Base-by-base conservation (phyloP, 306 rosid genomes). In the Crotalaria pallida region DNA sequence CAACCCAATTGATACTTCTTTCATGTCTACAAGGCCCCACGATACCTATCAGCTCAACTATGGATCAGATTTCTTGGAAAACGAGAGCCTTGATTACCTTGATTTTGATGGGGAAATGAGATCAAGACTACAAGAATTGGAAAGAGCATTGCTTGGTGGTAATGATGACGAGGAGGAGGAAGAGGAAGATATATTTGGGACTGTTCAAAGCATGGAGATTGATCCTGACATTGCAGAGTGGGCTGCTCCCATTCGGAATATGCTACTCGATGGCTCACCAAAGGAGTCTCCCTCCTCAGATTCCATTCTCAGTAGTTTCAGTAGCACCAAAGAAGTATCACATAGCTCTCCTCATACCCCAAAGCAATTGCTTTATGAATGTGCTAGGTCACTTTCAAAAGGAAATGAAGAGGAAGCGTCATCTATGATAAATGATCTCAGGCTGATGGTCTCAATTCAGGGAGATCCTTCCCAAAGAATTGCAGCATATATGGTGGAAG, bases 401-500 rank as follows among this genome's bases (percentile, higher is more conserved):
- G 97, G 93, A 58, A 84, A 88, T 74, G 43, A 47, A 3, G 79
- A 63, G 58, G 87, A 79, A 69, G 96, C 92, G 31, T 76, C 87
- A 2, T 59, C 70, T 40, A 93, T 83, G 92, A 85, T 93, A 45
- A 75, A 83, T 71, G 62, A 90, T 74, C 94, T 93, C 43, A 70
- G 97, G 60, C 82, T 84, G 69, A 81, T 83, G 86, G 98, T 90
- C 56, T 93, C 97, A 1, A 81, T 93, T 69, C 92, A 88, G 50
- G 98, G 97, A 75, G 97, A 93, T 45, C 97, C 98, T 47, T 80
- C 91, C 24, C 85, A 88, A 64, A 82, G 98, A 80, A 93, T 93
- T 66, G 98, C 98, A 34, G 97, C 98, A 17, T 93, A 93, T 76
- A 90, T 93, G 96, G 96, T 90, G 49, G 98, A 93, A 88, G 96